These are phyloP conservation scores for Chaetomium sp. DNA, from an alignment of 2,329 filamentous ascomycete species.

Conservation along the genomic window DNA sequence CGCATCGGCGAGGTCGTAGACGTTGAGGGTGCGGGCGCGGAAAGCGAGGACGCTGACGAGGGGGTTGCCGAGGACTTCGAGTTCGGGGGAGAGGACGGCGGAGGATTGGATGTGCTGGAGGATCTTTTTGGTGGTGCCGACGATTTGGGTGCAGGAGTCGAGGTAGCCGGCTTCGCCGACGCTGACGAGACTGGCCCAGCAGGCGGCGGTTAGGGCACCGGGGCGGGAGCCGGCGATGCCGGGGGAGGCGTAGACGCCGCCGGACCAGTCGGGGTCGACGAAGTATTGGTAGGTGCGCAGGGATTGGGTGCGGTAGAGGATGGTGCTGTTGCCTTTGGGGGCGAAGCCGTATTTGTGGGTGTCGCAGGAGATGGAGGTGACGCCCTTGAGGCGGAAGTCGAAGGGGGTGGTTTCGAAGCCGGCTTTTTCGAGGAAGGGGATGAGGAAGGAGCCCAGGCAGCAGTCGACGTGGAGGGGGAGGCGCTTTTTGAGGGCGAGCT, in stretches of 20 bases:
- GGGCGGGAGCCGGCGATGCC: conserved; percentile 87
- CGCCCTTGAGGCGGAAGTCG: conserved; percentile 89
- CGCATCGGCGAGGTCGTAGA: conserved; percentile 89
- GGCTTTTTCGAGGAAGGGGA: conserved; percentile 87
- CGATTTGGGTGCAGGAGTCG: conserved; percentile 78
- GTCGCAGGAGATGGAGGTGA: conserved; percentile 92
- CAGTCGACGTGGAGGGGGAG: conserved; percentile 94
- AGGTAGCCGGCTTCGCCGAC: conserved; percentile 86
- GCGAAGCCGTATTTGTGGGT: conserved; percentile 99
- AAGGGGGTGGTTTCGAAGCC: conserved; percentile 85
- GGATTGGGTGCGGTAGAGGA: conserved; percentile 76
- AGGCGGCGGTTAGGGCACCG: conserved; percentile 88
- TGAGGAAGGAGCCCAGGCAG: conserved; percentile 90
- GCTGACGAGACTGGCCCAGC: conserved; percentile 88
- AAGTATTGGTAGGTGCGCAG: conserved; percentile 93
- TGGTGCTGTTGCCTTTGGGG: conserved; percentile 91
- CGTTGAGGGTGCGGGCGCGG: conserved; percentile 72
- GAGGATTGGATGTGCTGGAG: conserved; percentile 65
- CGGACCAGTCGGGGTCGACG: conserved; percentile 88
- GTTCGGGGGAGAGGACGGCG: conserved; percentile 61
- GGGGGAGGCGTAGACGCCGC: conserved; percentile 91
- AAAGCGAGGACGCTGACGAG: conserved; percentile 90
- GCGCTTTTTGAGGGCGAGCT: conserved; percentile 70
- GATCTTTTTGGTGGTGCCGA: conserved; percentile 79
- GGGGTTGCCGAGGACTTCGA: conserved; percentile 76